Conservation (phyloP, 768 basidiomycete genomes). For the Leccinum variicolor region DNA sequence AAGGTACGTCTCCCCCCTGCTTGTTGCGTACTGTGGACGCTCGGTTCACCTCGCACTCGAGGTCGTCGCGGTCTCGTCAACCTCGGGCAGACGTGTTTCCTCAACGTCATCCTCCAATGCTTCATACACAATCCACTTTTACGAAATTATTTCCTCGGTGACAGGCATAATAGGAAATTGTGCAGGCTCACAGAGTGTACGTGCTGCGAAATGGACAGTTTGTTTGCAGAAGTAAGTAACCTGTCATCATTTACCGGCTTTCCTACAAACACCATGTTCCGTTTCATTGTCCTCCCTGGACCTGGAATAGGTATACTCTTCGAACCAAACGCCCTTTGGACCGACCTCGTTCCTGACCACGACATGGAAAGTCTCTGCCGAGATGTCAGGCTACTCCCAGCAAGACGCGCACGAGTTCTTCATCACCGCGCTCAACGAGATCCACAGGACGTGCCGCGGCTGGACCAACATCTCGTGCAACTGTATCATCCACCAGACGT, state of each 20-base stretch:
- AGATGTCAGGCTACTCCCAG: constrained; percentile 89
- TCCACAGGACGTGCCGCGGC: constrained; percentile 75
- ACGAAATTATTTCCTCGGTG: constrained; percentile 84
- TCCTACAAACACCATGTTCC: not conserved
- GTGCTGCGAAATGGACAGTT: constrained; percentile 90
- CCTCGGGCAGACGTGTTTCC: constrained; percentile 90
- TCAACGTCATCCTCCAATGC: constrained; percentile 87
- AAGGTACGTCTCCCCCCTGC: constrained; percentile 44
- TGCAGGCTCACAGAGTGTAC: constrained; percentile 76
- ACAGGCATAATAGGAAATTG: constrained; percentile 75
- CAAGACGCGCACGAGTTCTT: constrained; percentile 93
- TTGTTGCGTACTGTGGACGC: not conserved
- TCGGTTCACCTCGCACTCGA: constrained; percentile 25
- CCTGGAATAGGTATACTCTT: constrained; percentile 48
- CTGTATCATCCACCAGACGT: constrained; percentile 89
- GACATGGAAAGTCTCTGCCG: constrained; percentile 75
- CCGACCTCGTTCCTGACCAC: constrained; percentile 81
- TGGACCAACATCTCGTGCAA: constrained; percentile 78
- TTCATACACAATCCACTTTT: constrained; percentile 89
- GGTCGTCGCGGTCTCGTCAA: constrained; percentile 85
- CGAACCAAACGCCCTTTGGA: constrained; percentile 62
- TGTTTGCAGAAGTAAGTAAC: constrained; percentile 63
- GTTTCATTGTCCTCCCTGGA: not conserved
- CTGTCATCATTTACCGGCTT: not conserved
- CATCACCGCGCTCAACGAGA: constrained; percentile 80